Base-by-base conservation (phyloP, 2,329 filamentous ascomycete species). In the Mycosphaerella sp. region DNA sequence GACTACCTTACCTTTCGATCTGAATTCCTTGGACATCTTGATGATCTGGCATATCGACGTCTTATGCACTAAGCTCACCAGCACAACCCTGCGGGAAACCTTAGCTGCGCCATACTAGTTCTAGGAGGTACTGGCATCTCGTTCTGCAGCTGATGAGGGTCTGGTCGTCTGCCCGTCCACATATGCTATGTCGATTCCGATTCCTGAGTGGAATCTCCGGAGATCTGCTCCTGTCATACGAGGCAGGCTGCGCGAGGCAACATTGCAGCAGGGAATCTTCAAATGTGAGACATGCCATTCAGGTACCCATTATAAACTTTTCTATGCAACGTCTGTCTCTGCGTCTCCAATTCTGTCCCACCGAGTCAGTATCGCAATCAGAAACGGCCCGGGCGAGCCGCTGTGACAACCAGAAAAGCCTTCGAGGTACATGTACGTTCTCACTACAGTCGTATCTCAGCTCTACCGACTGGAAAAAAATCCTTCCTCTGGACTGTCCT, bases 321-420 rank as follows among this genome's bases (percentile, higher is more conserved):
- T 26, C 38, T 23, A 43, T 41, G 23, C 47, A 49, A 49, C 47
- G 40, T 6, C 26, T 14, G 47, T 49, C 39, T 49, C 46, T 40
- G 21, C 46, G 12, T 40, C 39, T 26, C 39, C 21, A 38, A 17
- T 38, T 49, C 40, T 32, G 11, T 10, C 10, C 34, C 34, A 21
- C 21, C 17, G 23, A 34, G 47, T 41, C 47, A 43, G 34, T 49
- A 38, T 43, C 40, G 38, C 38, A 26, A 21, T 43, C 23, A 34
- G n/a, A 36, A 23, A 49, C 39, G 47, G 47, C 29, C 47, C 47
- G 47, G 17, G 23, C 38, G 36, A 41, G 26, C 39, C 36, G 46
- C 46, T 36, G 26, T 29, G 6, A 48, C 47, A 36, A 49, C 47
- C 38, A 43, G 7, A 43, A 29, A 29, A 29, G 6, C 26, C 26